These are phyloP conservation scores for Saposhnikovia divaricata DNA, from an alignment of 129 eudicot species.

Conservation along the genomic window DNA sequence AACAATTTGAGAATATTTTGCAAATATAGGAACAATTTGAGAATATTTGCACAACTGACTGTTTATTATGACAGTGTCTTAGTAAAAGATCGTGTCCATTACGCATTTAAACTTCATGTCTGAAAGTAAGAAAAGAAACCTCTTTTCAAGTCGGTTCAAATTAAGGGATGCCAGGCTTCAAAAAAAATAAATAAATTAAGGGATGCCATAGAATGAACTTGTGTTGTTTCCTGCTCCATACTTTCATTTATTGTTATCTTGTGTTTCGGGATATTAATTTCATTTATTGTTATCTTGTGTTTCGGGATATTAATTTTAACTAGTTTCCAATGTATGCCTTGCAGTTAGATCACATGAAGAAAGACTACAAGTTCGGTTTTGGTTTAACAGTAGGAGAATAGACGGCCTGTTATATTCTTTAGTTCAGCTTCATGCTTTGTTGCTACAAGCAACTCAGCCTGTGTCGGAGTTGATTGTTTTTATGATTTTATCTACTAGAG, in stretches of 20 bases:
- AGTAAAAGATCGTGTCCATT: not conserved
- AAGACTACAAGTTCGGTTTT: conserved; percentile 87
- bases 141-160: not conserved
- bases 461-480: conserved; percentile 26
- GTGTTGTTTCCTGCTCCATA: not conserved
- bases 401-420: conserved; percentile 7
- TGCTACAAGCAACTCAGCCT: conserved; percentile 17
- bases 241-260: not conserved
- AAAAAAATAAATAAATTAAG: not conserved
- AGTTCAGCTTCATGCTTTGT: conserved; percentile 18
- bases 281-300: not conserved
- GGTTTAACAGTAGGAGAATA: conserved; percentile 82
- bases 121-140: not conserved
- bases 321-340: conserved; percentile 8
- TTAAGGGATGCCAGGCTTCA: not conserved
- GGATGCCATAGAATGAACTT: not conserved
- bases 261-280: not conserved
- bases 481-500: conserved; percentile 13
- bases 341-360: conserved; percentile 81
- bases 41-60: not conserved
- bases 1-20: not conserved
- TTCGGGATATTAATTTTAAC: not conserved
- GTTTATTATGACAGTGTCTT: not conserved
- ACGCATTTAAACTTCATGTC: not conserved
- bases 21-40: not conserved